Evolutionary conservation across 2,329 filamentous ascomycete species (phyloP).

Genomic region (Thielaviopsis populi): DNA sequence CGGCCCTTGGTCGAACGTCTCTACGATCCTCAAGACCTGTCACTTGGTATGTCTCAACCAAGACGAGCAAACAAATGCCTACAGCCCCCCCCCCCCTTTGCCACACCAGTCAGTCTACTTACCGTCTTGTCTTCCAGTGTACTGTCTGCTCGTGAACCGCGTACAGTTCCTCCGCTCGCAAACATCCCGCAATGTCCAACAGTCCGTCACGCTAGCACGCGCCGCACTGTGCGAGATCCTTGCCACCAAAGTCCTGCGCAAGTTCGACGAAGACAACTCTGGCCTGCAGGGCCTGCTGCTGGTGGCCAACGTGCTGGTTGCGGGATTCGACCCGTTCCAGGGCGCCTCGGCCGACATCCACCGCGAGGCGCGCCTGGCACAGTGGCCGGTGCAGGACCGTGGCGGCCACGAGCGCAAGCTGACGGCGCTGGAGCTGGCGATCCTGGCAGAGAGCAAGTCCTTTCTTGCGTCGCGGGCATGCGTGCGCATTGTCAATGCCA

Average conservation of each 20-base stretch:
- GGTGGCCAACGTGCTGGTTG: slow-evolving; percentile 41
- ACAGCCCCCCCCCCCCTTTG: neutral
- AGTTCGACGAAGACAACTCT: slow-evolving; percentile 52
- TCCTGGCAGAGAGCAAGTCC: slow-evolving; percentile 54
- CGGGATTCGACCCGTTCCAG: slow-evolving; percentile 16
- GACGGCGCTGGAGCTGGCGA: slow-evolving; percentile 56
- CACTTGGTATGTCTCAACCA: slow-evolving; percentile 32
- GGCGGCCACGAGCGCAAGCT: slow-evolving; percentile 37
- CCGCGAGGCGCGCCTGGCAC: slow-evolving; percentile 30
- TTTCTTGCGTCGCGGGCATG: slow-evolving; percentile 52
- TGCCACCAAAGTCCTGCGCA: slow-evolving; percentile 49
- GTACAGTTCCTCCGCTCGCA: slow-evolving; percentile 56
- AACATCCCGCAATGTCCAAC: slow-evolving; percentile 43
- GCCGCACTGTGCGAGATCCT: slow-evolving; percentile 55
- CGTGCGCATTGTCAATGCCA: slow-evolving; percentile 55
- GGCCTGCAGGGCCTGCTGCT: slow-evolving; percentile 48
- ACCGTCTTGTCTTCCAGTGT: slow-evolving; percentile 31
- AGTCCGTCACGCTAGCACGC: slow-evolving; percentile 53
- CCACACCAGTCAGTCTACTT: neutral
- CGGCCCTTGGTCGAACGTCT: slow-evolving; percentile 49
- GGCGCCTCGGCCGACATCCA: slow-evolving; percentile 27
- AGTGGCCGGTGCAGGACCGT: slow-evolving; percentile 27
- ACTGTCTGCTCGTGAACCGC: slow-evolving; percentile 56
- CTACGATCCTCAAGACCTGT: slow-evolving; percentile 46
- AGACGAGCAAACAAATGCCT: neutral